phyloP scores from a whole-genome alignment of 139 green algal species.

The Closterium sp. region DNA sequence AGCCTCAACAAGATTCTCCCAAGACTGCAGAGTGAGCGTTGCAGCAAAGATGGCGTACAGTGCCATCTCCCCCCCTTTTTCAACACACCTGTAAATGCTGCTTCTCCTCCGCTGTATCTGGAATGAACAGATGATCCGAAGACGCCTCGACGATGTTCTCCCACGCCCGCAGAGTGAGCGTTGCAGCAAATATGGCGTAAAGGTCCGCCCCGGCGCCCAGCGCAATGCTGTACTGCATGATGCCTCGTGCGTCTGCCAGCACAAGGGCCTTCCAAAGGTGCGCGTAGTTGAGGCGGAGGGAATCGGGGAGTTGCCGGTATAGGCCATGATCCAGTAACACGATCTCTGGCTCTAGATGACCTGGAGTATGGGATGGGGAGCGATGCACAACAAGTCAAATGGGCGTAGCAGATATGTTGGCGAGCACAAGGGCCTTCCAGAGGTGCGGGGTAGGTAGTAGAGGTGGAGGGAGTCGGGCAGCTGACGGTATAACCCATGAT shows the following conservation, averaged over 20 bases:
- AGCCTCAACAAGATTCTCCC: slow-evolving; percentile 68
- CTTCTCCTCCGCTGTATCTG: slow-evolving; percentile 40
- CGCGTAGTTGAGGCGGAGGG: slow-evolving; percentile 2
- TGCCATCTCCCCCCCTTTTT: not conserved
- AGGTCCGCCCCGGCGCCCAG: slow-evolving; percentile 80
- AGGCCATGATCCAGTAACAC: slow-evolving; percentile 88
- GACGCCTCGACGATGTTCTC: slow-evolving; percentile 63
- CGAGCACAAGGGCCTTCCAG: no score
- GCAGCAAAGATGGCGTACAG: slow-evolving; percentile 76
- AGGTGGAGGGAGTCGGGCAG: no score
- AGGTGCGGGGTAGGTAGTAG: not conserved
- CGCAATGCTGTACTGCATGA: slow-evolving; percentile 62
- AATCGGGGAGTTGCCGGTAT: slow-evolving; percentile 69
- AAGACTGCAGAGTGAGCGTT: slow-evolving; percentile 84
- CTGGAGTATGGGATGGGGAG: not conserved
- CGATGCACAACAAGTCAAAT: no score
- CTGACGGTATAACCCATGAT: no score
- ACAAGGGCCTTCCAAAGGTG: slow-evolving; percentile 76
- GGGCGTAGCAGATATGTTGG: no score
- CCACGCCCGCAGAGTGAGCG: slow-evolving; percentile 87
- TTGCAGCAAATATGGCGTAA: slow-evolving; percentile 78
- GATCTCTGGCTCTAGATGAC: slow-evolving; percentile 58
- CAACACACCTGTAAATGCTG: slow-evolving; percentile 25
- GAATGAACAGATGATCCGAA: slow-evolving; percentile 63
- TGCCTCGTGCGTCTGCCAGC: slow-evolving; percentile 74